phyloP scores from a whole-genome alignment of 805 yeast species.

The Lachancea quebecensis region DNA sequence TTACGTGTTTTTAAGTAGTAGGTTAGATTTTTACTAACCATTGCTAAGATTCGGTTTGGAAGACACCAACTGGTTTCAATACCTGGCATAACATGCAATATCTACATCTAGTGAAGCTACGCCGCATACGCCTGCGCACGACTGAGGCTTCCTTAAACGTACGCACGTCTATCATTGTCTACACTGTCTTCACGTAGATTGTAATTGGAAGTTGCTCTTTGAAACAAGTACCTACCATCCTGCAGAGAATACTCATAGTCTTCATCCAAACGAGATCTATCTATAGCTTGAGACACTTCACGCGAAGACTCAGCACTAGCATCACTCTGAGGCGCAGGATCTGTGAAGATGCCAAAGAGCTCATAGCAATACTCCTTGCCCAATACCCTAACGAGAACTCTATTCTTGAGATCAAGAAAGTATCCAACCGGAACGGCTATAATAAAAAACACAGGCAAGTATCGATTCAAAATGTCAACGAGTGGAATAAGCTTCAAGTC shows the following conservation, averaged over 20 bases:
- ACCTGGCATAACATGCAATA: too few species aligned
- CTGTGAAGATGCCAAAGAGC: constrained; percentile 29
- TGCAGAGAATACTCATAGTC: constrained; percentile 30
- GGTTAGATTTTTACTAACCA: too few species aligned
- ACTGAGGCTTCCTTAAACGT: not conserved
- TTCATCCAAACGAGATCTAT: constrained; percentile 36
- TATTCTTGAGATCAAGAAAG: constrained; percentile 26
- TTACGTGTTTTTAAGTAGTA: too few species aligned
- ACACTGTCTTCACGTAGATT: constrained; percentile 7
- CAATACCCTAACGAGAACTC: constrained; percentile 22
- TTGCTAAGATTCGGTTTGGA: too few species aligned
- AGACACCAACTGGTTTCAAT: too few species aligned
- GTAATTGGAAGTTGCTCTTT: constrained; percentile 25
- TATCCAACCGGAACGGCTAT: constrained; percentile 21
- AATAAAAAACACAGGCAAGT: constrained; percentile 25
- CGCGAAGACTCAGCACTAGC: constrained; percentile 13
- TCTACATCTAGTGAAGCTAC: not conserved
- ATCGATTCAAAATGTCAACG: constrained; percentile 22
- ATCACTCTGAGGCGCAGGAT: constrained; percentile 12
- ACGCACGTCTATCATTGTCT: not conserved
- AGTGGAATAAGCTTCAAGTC: constrained; percentile 27
- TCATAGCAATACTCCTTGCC: constrained; percentile 32
- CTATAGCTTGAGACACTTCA: not conserved
- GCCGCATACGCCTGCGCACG: constrained; percentile 4
- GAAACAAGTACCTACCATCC: constrained; percentile 30